Evolutionary conservation across 148 eudicot species (phyloP), one percentile per base, ranked within the genome.

Genomic region (Rhododendron simsii): DNA sequence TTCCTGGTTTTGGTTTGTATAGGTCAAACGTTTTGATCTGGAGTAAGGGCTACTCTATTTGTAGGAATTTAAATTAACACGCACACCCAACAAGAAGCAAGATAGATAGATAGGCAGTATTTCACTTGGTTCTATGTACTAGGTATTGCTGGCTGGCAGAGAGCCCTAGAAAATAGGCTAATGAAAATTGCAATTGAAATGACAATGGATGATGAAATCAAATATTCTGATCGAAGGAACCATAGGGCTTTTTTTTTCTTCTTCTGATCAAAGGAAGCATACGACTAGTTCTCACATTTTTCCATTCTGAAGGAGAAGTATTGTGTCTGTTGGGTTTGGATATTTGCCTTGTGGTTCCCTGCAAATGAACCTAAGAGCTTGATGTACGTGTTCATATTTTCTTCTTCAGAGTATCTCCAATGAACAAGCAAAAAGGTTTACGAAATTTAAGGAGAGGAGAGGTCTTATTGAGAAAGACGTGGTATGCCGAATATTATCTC

Each of bases 391-490:
- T 74, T 50, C 67, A 21, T 30, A 45, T 78, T 39, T 83, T 86
- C 53, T 50, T 71, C 13, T 92, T 84, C 95, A 97, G 98, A 97
- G 98, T 87, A 95, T 97, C 86, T 92, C 98, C 35, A 87, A 92
- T 23, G 93, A 95, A 86, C 99, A 95, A 88, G 98, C 96, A 35
- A 94, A 90, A 86, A 92, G 96, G 87, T 97, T 97, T 90, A 95
- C 98, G 41, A 97, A 97, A 89, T 97, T 94, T 86, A 92, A 92
- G 87, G 99, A 97, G 90, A 94, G 99, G 88, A 97, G 92, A 89
- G 95, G 96, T 86, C 96, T 97, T 77, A 97, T 97, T 48, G 99
- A 97, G 90, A 97, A 97, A 92, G 99, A 97, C 89, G 98, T 97
- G 99, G 99, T 97, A 97, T 80, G 93, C 18, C 13, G 75, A 81